These are phyloP conservation scores for Penicillium sp. DNA, from an alignment of 2,329 filamentous ascomycete species.

Conservation along the genomic window DNA sequence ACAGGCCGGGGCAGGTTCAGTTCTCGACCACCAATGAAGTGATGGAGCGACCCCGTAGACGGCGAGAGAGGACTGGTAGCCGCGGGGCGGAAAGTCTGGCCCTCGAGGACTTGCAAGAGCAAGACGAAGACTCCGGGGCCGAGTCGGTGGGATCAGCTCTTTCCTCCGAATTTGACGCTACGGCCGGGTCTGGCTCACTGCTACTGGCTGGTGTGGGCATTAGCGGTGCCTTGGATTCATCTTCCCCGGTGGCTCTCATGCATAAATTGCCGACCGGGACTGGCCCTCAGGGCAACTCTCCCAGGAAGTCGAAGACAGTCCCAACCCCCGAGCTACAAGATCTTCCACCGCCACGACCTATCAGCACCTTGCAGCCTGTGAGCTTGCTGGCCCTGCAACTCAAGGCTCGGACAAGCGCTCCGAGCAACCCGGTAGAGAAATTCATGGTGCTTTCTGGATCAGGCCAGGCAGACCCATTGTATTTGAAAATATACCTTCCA, in stretches of 20 bases:
- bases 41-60: slow-evolving; percentile 32
- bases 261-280: slow-evolving; percentile 38
- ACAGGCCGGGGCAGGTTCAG: slow-evolving; percentile 55
- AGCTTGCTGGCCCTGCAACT: slow-evolving; percentile 60
- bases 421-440: slow-evolving; percentile 61
- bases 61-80: slow-evolving; percentile 27
- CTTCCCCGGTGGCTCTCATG: slow-evolving; percentile 49
- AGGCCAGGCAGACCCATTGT: slow-evolving; percentile 60
- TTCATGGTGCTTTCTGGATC: slow-evolving; percentile 62
- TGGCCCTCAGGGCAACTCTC: slow-evolving; percentile 44
- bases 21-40: slow-evolving; percentile 41
- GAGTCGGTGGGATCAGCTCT: slow-evolving; percentile 51
- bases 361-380: slow-evolving; percentile 58
- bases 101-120: slow-evolving; percentile 36
- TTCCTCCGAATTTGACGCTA: slow-evolving; percentile 56
- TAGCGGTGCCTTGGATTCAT: slow-evolving; percentile 47
- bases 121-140: slow-evolving; percentile 49
- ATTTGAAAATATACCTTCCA: slow-evolving; percentile 64
- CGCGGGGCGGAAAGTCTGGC: slow-evolving; percentile 31
- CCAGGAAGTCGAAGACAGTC: slow-evolving; percentile 51
- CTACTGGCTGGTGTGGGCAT: slow-evolving; percentile 54
- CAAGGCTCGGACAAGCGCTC: slow-evolving; percentile 56
- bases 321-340: slow-evolving; percentile 54
- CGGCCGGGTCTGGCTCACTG: slow-evolving; percentile 55
- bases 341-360: slow-evolving; percentile 61